These are phyloP conservation scores for Penicillium canariense DNA, from an alignment of 495 filamentous ascomycete species.

Conservation along the genomic window DNA sequence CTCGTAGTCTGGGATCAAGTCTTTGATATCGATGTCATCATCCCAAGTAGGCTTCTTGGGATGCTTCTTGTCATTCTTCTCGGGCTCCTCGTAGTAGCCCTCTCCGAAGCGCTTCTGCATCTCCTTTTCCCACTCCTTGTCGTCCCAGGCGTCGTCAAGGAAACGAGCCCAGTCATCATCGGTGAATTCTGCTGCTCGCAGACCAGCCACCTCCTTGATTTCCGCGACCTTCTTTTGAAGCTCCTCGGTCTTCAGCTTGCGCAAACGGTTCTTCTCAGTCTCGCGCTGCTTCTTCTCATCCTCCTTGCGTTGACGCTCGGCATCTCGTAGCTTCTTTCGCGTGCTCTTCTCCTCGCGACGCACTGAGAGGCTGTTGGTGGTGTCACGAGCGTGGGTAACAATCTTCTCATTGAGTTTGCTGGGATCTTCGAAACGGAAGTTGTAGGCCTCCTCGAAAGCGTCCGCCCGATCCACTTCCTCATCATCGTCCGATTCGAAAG, in stretches of 20 bases:
- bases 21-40: constrained; percentile 94
- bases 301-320: constrained; percentile 72
- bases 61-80: constrained; percentile 54
- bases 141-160: constrained; percentile 81
- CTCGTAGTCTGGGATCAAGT: constrained; percentile 82
- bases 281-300: constrained; percentile 72
- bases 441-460: constrained; percentile 88
- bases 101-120: constrained; percentile 86
- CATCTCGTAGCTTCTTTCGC: constrained; percentile 72
- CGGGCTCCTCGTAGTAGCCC: constrained; percentile 74
- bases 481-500: constrained; percentile 90
- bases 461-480: constrained; percentile 81
- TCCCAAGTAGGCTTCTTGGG: constrained; percentile 93
- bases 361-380: constrained; percentile 74
- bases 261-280: constrained; percentile 76
- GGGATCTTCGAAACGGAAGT: constrained; percentile 93
- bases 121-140: constrained; percentile 81
- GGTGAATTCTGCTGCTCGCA: constrained; percentile 61
- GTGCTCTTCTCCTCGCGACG: constrained; percentile 75
- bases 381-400: constrained; percentile 82
- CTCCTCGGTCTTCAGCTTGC: constrained; percentile 85
- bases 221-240: constrained; percentile 75
- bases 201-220: constrained; percentile 83
- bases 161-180: constrained; percentile 78
- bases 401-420: constrained; percentile 77